Percentiles rank a stretch among this genome's conserved stretches.
phyloP scores from a whole-genome alignment of 2,329 filamentous ascomycete species.

The Aplosporella prunicola region DNA sequence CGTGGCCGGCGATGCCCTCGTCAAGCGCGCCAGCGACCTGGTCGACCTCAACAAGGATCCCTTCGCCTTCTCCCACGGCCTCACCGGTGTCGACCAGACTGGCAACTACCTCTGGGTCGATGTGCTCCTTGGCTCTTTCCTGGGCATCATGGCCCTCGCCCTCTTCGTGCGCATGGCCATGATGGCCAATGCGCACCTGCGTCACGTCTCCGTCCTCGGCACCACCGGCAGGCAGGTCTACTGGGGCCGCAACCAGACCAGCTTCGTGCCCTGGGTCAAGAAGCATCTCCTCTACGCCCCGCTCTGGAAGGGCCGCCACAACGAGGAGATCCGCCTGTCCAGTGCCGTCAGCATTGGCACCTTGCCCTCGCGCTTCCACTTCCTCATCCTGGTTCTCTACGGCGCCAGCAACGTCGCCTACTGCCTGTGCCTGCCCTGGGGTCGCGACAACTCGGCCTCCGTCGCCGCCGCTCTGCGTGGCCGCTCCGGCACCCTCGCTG shows the following conservation, averaged over 20 bases:
- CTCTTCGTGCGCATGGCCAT: conserved; percentile 33
- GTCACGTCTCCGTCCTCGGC: conserved; percentile 37
- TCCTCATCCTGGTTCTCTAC: conserved; percentile 58
- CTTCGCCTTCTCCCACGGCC: conserved; percentile 34
- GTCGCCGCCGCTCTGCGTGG: conserved; percentile 77
- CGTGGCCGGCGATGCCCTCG: too few species aligned
- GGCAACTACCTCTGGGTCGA: conserved; percentile 40
- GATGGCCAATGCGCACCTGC: conserved; percentile 35
- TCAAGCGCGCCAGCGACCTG: conserved; percentile 4
- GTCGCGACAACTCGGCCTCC: conserved; percentile 37
- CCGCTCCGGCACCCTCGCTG: conserved; percentile 70
- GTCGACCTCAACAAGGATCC: conserved; percentile 13
- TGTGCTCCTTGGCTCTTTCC: conserved; percentile 30
- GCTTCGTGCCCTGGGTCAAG: conserved; percentile 49
- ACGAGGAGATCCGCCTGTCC: conserved; percentile 61
- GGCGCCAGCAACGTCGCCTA: conserved; percentile 67
- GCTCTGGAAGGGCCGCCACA: conserved; percentile 65
- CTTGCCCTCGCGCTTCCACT: conserved; percentile 69
- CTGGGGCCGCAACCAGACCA: conserved; percentile 37
- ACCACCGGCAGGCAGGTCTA: conserved; percentile 34
- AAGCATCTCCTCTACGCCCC: conserved; percentile 61
- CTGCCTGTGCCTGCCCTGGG: conserved; percentile 58
- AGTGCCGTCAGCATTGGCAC: conserved; percentile 63
- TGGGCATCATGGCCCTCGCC: conserved; percentile 25
- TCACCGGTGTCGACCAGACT: conserved; percentile 39